Conservation (phyloP, 164 flowering plant genomes). For the Annona squamosa region DNA sequence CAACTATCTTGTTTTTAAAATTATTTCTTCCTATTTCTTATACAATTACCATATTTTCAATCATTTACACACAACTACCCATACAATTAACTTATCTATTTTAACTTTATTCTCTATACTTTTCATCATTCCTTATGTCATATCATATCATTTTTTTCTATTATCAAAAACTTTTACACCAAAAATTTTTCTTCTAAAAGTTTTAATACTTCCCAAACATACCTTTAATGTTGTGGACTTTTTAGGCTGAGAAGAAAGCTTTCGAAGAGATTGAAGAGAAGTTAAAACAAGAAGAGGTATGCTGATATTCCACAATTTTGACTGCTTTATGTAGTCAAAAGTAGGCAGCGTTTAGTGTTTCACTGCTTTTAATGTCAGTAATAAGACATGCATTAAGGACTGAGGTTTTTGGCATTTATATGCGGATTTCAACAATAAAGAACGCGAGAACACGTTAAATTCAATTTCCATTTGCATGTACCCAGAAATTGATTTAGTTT, state of each 20-base stretch:
- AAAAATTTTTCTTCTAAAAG: no score
- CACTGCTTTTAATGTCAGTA: neutral
- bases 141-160: neutral
- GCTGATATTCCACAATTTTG: neutral
- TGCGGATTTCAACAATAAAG: neutral
- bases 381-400: neutral
- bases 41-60: no score
- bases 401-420: neutral
- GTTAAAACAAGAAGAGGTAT: conserved; percentile 10
- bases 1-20: no score
- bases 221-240: neutral
- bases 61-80: no score
- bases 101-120: no score
- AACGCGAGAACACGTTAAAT: neutral
- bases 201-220: neutral
- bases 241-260: conserved; percentile 11
- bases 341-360: neutral
- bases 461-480: no score
- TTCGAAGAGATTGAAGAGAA: conserved; percentile 1
- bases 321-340: neutral
- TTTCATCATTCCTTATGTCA: no score
- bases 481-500: no score
- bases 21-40: no score
- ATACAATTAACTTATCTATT: no score
- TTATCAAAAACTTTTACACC: neutral